Evolutionary conservation across 345 rosid species (phyloP).

Genomic region (Bruguiera gymnorhiza): DNA sequence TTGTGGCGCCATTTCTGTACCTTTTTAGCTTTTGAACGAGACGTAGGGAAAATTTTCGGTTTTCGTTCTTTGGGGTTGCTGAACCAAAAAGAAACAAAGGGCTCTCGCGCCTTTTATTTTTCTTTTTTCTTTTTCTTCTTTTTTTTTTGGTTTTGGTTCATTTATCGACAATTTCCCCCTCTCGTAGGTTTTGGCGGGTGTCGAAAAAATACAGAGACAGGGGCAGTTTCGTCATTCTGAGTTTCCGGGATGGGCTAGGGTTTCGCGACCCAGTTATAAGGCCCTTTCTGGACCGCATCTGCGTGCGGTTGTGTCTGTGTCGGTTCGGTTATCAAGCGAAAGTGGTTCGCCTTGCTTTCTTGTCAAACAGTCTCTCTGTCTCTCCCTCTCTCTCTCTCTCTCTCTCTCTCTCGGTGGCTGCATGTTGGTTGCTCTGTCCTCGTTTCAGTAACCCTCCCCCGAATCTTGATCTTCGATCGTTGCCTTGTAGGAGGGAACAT

Average conservation of each 20-base stretch:
- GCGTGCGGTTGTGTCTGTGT: constrained; percentile 5
- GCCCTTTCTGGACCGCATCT: constrained; percentile 16
- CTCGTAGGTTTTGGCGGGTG: constrained; percentile 18
- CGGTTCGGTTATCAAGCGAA: neutral
- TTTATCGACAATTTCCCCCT: neutral
- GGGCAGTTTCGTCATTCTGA: constrained; percentile 17
- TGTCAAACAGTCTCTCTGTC: neutral
- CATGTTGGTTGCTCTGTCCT: neutral
- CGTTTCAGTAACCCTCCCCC: no score
- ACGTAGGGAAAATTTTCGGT: no score
- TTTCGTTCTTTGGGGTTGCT: neutral
- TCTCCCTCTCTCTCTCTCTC: constrained; percentile 2
- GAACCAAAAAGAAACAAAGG: neutral
- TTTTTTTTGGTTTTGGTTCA: neutral
- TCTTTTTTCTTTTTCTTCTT: neutral
- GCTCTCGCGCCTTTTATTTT: neutral
- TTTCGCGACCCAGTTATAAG: constrained; percentile 31
- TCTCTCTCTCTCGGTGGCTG: neutral
- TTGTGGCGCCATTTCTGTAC: no score
- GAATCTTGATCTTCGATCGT: no score
- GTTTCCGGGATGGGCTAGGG: constrained; percentile 17
- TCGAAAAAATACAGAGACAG: neutral
- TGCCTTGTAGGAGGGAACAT: no score
- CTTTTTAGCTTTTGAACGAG: no score
- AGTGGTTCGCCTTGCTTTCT: neutral